Evolutionary conservation across 148 eudicot genomes (phyloP).

Genomic region (Diospyros kaki): DNA sequence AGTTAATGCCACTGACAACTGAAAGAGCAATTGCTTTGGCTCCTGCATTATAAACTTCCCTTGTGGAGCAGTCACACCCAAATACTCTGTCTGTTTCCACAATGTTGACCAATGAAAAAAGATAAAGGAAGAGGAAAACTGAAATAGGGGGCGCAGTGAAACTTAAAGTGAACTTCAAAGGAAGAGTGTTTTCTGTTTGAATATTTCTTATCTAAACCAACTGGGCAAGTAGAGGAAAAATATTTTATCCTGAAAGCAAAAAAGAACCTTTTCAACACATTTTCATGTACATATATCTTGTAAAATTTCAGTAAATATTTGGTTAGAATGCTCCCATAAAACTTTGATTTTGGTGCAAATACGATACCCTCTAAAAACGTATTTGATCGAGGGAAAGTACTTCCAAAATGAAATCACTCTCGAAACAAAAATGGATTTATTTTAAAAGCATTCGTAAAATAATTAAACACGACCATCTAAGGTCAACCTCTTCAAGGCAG

Average conservation of each 20-base stretch:
- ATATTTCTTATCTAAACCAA: background rate
- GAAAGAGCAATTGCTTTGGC: conserved; percentile 77
- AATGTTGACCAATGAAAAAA: conserved; percentile 3
- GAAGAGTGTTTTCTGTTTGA: background rate
- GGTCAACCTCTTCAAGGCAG: too few relatives aligned
- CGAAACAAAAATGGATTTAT: background rate
- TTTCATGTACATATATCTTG: background rate
- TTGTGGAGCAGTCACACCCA: conserved; percentile 55
- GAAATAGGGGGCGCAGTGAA: background rate
- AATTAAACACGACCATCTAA: background rate
- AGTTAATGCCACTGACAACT: conserved; percentile 68
- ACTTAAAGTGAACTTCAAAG: background rate
- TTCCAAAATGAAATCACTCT: background rate
- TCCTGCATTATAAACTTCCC: conserved; percentile 69
- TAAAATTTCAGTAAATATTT: too few relatives aligned
- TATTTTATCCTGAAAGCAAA: background rate
- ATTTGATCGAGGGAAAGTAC: background rate
- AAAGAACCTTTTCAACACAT: background rate
- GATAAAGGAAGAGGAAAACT: background rate
- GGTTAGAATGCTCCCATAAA: too few relatives aligned
- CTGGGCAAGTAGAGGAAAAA: background rate
- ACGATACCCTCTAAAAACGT: too few relatives aligned
- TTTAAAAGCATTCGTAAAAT: background rate
- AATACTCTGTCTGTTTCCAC: conserved; percentile 63
- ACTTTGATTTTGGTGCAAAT: too few relatives aligned